Evolutionary conservation across 441 rosid species (phyloP).

Genomic region (Pelargonium australe): DNA sequence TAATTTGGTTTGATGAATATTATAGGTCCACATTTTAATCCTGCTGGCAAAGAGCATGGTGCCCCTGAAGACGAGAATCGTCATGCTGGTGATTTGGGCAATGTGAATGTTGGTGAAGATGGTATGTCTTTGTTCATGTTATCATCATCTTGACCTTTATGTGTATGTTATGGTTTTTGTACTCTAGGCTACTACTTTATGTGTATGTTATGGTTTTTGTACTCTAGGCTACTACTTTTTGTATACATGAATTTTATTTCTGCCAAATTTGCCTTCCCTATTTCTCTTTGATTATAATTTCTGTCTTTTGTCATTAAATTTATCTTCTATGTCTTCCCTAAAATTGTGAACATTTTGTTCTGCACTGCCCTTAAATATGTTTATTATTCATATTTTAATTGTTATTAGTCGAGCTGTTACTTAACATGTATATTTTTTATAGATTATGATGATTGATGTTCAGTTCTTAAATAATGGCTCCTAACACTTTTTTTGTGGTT

Average conservation of each 20-base stretch:
- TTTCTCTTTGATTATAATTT: neutral
- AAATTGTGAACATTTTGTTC: neutral
- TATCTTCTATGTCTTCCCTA: neutral
- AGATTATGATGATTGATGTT: neutral
- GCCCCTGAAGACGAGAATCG: constrained; percentile 77
- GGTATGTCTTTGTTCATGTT: constrained; percentile 38
- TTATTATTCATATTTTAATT: neutral
- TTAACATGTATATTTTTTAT: neutral
- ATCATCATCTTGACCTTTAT: neutral
- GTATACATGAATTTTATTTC: neutral
- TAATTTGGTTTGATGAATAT: constrained; percentile 6
- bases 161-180: neutral
- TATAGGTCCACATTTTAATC: constrained; percentile 91
- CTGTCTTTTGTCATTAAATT: neutral
- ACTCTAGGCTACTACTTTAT: neutral
- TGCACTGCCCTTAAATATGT: too few species aligned
- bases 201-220: neutral
- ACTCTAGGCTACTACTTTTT: too few species aligned
- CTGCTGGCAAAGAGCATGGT: constrained; percentile 79
- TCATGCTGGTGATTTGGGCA: constrained; percentile 97
- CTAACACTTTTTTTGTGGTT: neutral
- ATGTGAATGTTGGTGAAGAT: constrained; percentile 63
- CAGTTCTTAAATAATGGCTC: neutral
- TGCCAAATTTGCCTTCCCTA: neutral
- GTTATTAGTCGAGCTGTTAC: neutral